Evolutionary conservation across 495 filamentous ascomycete species (phyloP).

Genomic region (Lepraria neglecta): DNA sequence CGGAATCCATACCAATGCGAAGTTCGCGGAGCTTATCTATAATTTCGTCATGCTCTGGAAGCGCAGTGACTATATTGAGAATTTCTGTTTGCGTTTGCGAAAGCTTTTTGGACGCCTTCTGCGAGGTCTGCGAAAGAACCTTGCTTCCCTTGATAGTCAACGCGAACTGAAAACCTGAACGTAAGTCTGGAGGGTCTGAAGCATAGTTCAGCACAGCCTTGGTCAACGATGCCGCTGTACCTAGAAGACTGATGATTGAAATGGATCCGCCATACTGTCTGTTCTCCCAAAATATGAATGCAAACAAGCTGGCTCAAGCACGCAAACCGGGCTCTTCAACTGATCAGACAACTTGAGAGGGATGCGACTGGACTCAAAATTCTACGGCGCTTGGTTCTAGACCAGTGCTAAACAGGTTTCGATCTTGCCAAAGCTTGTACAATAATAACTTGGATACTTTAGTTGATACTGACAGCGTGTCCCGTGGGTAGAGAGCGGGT

Average conservation of each 20-base stretch:
- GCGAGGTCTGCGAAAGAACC: constrained; percentile 1
- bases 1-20: background rate
- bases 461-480: too few relatives aligned
- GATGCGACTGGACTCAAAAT: too few relatives aligned
- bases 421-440: too few relatives aligned
- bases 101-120: constrained; percentile 1
- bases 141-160: constrained; percentile 7
- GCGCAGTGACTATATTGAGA: background rate
- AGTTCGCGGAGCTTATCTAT: constrained; percentile 1
- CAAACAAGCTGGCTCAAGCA: background rate
- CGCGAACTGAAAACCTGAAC: constrained; percentile 7
- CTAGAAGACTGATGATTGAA: constrained; percentile 13
- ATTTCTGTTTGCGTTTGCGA: constrained; percentile 9
- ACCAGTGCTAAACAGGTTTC: too few relatives aligned
- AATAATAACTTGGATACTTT: too few relatives aligned
- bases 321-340: too few relatives aligned
- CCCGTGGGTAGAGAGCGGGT: too few relatives aligned
- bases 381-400: too few relatives aligned
- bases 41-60: constrained; percentile 7
- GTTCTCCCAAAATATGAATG: background rate
- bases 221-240: background rate
- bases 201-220: constrained; percentile 2
- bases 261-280: background rate
- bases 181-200: background rate
- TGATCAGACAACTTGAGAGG: too few relatives aligned